These are phyloP conservation scores for Stagonosporopsis chrysanthemi DNA, from an alignment of 2,329 filamentous ascomycete species.

Conservation along the genomic window DNA sequence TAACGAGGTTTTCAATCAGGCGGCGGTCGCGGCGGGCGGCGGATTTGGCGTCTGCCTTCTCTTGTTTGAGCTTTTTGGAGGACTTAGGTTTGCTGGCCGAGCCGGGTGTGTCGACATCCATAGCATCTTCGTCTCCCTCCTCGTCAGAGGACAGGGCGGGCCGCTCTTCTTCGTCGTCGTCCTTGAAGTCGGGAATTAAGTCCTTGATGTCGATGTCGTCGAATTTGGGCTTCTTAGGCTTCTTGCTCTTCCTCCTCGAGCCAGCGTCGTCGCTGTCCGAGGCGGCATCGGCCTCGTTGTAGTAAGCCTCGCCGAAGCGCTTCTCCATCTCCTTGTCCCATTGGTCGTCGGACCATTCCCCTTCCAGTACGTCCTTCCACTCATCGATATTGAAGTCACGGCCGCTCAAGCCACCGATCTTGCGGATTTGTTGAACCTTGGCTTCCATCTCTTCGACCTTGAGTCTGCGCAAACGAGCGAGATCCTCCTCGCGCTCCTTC, in stretches of 20 bases:
- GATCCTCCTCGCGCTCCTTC: slow-evolving; percentile 77
- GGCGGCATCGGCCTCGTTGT: slow-evolving; percentile 69
- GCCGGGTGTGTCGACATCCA: slow-evolving; percentile 48
- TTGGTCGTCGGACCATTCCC: slow-evolving; percentile 84
- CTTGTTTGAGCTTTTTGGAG: slow-evolving; percentile 57
- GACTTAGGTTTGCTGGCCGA: slow-evolving; percentile 51
- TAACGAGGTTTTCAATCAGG: slow-evolving; percentile 85
- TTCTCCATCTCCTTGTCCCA: slow-evolving; percentile 93
- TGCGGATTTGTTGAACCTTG: slow-evolving; percentile 86
- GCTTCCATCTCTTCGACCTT: slow-evolving; percentile 90
- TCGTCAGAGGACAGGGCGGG: slow-evolving; percentile 68
- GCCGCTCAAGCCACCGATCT: slow-evolving; percentile 81
- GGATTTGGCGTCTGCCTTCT: slow-evolving; percentile 67
- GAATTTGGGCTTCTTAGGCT: slow-evolving; percentile 85
- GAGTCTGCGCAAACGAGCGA: slow-evolving; percentile 81
- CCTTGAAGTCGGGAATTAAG: slow-evolving; percentile 84
- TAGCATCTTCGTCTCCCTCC: slow-evolving; percentile 53
- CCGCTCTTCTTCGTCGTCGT: slow-evolving; percentile 72
- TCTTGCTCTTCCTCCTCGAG: slow-evolving; percentile 60
- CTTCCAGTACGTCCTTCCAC: slow-evolving; percentile 84
- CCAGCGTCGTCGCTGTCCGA: slow-evolving; percentile 47
- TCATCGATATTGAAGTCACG: slow-evolving; percentile 75
- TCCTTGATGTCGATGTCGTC: slow-evolving; percentile 98
- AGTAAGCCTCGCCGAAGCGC: slow-evolving; percentile 90
- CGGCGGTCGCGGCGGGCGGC: slow-evolving; percentile 80